Evolutionary conservation across 148 eudicot species (phyloP), one percentile per base, ranked within the genome.

Genomic region (Diospyros kaki): DNA sequence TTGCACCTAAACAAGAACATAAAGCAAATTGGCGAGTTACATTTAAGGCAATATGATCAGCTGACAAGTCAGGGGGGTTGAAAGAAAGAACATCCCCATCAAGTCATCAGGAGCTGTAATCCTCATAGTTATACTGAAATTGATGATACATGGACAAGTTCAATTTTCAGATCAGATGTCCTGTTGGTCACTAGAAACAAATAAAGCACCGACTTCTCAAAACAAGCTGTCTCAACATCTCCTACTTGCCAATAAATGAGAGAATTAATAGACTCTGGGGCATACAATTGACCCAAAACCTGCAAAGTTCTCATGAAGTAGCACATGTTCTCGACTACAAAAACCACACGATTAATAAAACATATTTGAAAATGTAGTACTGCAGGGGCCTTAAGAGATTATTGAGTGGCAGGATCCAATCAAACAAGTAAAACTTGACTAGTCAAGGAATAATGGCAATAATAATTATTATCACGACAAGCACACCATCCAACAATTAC

Each of bases 261-360:
- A 60, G 17, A 28, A 28, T 28, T 28, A 44, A 58, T 28, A n/a
- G 45, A 41, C 3, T 41, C 1, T 12, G 7, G 0, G 18, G 71
- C 52, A 74, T 63, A 70, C 66, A 66, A 12, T 9, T n/a, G 38
- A 64, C n/a, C 48, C 65, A 43, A 66, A 81, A 68, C 66, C 71
- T 61, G 79, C 68, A 4, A 97, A 94, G 76, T 94, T 87, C 83
- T 94, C 97, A 17, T 94, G 98, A 64, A 94, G 89, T 11, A 94
- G 75, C 58, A 94, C 98, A 78, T 94, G 91, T 76, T 94, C 98
- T 3, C 98, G 98, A 84, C 98, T 91, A 94, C 79, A 84, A 61
- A 81, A 80, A 72, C 54, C 12, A 66, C 52, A 40, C 38, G 54
- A 44, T 42, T 56, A 61, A 45, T 14, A 60, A 39, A 66, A 72